Base-by-base conservation (phyloP, 306 rosid genomes). In the Ochetophila trinervis region DNA sequence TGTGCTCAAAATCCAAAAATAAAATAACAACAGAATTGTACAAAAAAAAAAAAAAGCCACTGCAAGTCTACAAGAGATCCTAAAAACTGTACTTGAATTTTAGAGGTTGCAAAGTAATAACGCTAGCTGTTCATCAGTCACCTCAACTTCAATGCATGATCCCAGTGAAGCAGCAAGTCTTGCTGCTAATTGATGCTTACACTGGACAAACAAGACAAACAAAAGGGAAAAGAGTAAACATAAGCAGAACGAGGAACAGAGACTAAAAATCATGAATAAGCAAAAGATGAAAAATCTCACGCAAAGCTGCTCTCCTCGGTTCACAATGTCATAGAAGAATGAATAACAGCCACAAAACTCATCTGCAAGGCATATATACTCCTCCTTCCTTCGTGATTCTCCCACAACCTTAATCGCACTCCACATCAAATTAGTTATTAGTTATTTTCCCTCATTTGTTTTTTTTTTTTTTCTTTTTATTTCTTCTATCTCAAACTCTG, bases 181-280 rank as follows among this genome's bases (percentile, higher is more conserved):
- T 18, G 93, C 95, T 53, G 95, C 95, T 60, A 89, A 72, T 60
- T 89, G 96, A 84, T 89, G 98, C 80, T 87, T 92, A 68, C 96
- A 87, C 96, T 89, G 78, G 34, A 63, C 72, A 47, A 42, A n/a
- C 55, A 27, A 27, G 32, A 27, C 2, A 27, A 27, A 27, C 3
- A 27, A 27, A 27, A 27, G 32, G 32, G 4, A 27, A 27, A 27
- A 27, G 32, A 27, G 32, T 27, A 27, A 27, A 27, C 32, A 27
- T 27, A 27, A 40, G 12, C 3, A 10, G 2, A 1, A 40, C 12
- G 10, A 8, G 12, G 12, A 40, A 40, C 12, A 40, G 45, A 8
- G 8, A 8, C 2, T 40, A 40, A 40, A 53, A 24, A 60, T 53
- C n/a, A 71, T 53, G 63, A 44, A 67, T 2, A 67, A 55, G 72